Evolutionary conservation across 768 basidiomycete species (phyloP).

Genomic region (Crassisporium funariophilum): DNA sequence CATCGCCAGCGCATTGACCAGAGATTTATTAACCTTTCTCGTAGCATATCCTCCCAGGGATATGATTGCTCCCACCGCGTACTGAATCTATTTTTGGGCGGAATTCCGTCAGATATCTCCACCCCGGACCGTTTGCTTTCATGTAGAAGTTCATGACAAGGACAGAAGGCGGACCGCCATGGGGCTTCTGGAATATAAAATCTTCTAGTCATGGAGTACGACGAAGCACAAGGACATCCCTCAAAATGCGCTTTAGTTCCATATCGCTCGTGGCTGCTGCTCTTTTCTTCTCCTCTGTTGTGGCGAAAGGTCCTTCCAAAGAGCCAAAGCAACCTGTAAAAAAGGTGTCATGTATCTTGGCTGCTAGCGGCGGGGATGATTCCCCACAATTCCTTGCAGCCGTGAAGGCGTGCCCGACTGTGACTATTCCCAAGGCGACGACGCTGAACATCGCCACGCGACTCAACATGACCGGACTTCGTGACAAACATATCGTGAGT

Average conservation of each 20-base stretch:
- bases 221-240: background rate
- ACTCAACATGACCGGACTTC: conserved; percentile 55
- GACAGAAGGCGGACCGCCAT: conserved; percentile 8
- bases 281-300: conserved; percentile 4
- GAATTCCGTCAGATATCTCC: no score
- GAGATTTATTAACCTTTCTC: no score
- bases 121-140: conserved; percentile 11
- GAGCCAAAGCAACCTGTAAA: conserved; percentile 1
- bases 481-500: conserved; percentile 51
- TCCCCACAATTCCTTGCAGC: conserved; percentile 49
- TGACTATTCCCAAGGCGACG: conserved; percentile 44
- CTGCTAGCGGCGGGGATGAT: conserved; percentile 51
- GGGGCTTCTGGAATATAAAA: conserved; percentile 9
- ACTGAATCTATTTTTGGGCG: no score
- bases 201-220: background rate
- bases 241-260: conserved; percentile 12
- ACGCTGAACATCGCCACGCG: conserved; percentile 53
- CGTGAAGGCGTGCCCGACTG: conserved; percentile 40
- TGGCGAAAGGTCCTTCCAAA: no score
- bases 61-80: no score
- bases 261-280: conserved; percentile 7
- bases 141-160: background rate
- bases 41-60: no score
- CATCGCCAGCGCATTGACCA: no score
- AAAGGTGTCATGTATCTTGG: conserved; percentile 39